Conservation (phyloP, 2,329 filamentous ascomycete species). For the Fusarium caatingaense region DNA sequence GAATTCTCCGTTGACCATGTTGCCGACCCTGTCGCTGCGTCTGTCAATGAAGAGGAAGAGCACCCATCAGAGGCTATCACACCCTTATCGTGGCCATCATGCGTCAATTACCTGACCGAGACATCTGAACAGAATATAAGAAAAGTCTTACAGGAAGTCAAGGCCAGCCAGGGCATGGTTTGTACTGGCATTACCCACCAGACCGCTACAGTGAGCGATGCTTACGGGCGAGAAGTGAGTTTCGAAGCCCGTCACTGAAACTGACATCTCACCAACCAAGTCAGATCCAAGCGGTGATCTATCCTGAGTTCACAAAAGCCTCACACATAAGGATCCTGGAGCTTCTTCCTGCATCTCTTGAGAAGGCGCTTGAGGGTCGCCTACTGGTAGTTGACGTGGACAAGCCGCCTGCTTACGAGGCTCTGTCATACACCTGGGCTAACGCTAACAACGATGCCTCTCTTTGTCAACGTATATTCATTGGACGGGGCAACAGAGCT, state of each 20-base stretch:
- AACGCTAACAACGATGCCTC: constrained; percentile 10
- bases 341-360: constrained; percentile 3
- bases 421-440: constrained; percentile 33
- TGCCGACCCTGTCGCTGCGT: background rate
- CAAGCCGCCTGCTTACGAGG: constrained; percentile 8
- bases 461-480: constrained; percentile 28
- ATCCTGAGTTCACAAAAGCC: background rate
- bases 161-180: background rate
- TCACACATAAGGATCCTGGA: constrained; percentile 23
- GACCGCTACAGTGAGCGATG: constrained; percentile 9
- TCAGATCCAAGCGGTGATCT: constrained; percentile 17
- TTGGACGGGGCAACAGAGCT: constrained; percentile 16
- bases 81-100: constrained; percentile 7
- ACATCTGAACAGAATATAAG: background rate
- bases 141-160: background rate
- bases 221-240: constrained; percentile 23
- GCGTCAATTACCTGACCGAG: background rate
- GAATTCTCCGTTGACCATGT: background rate
- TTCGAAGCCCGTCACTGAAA: background rate
- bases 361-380: constrained; percentile 16
- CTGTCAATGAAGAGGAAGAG: background rate
- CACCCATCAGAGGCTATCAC: background rate
- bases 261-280: background rate
- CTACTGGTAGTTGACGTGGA: constrained; percentile 10
- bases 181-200: constrained; percentile 7